Base-by-base conservation (phyloP, 2,329 filamentous ascomycete species). In the Pseudopithomyces maydicus region DNA sequence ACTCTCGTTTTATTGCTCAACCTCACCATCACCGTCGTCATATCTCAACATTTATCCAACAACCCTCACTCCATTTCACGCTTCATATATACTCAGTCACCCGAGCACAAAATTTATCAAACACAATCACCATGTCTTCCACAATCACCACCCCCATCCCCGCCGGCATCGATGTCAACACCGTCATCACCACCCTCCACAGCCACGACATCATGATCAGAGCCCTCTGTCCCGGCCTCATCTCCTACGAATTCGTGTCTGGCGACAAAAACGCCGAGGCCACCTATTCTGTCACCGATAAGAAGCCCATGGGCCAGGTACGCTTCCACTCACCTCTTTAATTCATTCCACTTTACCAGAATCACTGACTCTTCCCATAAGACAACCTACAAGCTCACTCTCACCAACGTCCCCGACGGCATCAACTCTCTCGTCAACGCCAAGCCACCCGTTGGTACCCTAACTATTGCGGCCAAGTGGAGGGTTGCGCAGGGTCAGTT, bases 351-450 rank as follows among this genome's bases (percentile, higher is more conserved):
- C 43, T 48, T 19, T 26, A n/a, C 45, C 55, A 51, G n/a, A n/a
- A n/a, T n/a, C n/a, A n/a, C n/a, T n/a, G n/a, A n/a, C n/a, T n/a
- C n/a, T n/a, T n/a, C n/a, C n/a, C n/a, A n/a, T n/a, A 20, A 74
- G 67, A 77, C 74, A n/a, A 76, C 74, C 20, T 78, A 77, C 68
- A 73, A 68, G 32, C 71, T 78, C 54, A 77, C 74, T n/a, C 69
- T 78, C 36, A 77, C 74, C 54, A 77, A 75, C 63, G 54, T 67
- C 19, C 38, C 59, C 26, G 54, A 63, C 22, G 75, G 76, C 22
- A 67, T 77, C 55, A 67, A 77, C 58, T 71, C 67, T 7, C 68
- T 77, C 43, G 74, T 77, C 56, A 74, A 76, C 54, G 74, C 75
- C 2, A 77, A 74, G 49, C 74, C 76, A 3, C 74, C 74, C 1